Evolutionary conservation across 2,329 filamentous ascomycete species (phyloP).

Genomic region (Bipolaris bicolor): DNA sequence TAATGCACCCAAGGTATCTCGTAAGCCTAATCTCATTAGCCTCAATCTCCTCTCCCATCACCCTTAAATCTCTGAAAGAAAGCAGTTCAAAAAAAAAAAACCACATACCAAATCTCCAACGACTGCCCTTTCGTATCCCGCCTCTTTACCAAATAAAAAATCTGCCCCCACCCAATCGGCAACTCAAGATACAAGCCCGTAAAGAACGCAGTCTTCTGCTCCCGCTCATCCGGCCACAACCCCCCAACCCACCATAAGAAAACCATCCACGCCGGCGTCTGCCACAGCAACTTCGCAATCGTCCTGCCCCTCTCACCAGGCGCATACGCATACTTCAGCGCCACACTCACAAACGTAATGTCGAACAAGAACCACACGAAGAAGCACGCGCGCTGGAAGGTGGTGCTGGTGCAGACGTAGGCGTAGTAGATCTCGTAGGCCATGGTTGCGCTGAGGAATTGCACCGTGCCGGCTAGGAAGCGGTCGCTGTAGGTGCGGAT

Average conservation of each 20-base stretch:
- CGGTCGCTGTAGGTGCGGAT: constrained; percentile 47
- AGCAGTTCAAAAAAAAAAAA: not conserved
- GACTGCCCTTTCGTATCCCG: constrained; percentile 48
- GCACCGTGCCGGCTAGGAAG: constrained; percentile 41
- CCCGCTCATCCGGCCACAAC: constrained; percentile 48
- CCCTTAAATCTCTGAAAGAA: too few relatives aligned
- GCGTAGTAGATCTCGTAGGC: constrained; percentile 52
- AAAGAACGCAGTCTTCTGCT: constrained; percentile 51
- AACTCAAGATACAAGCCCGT: constrained; percentile 48
- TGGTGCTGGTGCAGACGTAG: constrained; percentile 43
- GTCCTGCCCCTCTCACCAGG: constrained; percentile 29
- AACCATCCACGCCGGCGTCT: constrained; percentile 36
- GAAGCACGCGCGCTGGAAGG: constrained; percentile 46
- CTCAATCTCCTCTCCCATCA: not conserved
- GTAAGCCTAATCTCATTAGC: constrained; percentile 40
- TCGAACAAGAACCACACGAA: constrained; percentile 50
- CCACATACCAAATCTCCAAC: constrained; percentile 51
- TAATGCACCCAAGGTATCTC: constrained; percentile 48
- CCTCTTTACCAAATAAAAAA: constrained; percentile 39
- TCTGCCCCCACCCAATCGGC: constrained; percentile 48
- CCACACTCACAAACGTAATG: constrained; percentile 43
- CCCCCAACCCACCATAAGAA: constrained; percentile 36
- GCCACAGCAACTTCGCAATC: constrained; percentile 32
- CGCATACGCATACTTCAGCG: constrained; percentile 39
- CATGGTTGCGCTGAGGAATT: constrained; percentile 43